Evolutionary conservation across 2,329 filamentous ascomycete species (phyloP).

Genomic region (Xylariaceae sp.): DNA sequence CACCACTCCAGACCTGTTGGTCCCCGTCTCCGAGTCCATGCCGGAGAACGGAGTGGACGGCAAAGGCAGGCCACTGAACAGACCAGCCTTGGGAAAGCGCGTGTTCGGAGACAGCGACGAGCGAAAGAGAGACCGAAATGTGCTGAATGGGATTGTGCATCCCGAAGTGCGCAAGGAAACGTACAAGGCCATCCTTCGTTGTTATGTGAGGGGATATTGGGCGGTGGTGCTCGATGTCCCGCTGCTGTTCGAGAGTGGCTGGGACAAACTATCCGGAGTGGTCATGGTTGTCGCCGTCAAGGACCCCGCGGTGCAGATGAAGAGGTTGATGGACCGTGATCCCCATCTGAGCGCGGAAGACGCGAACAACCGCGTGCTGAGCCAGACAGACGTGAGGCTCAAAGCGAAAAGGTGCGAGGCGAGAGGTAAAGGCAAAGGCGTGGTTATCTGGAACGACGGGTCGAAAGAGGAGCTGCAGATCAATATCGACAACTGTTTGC

Average conservation of each 20-base stretch:
- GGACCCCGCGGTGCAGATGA: slow-evolving; percentile 78
- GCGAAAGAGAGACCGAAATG: slow-evolving; percentile 62
- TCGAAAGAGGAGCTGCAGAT: slow-evolving; percentile 62
- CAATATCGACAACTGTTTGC: slow-evolving; percentile 63
- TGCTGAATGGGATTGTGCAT: slow-evolving; percentile 87
- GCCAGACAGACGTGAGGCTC: slow-evolving; percentile 78
- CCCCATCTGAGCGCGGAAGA: slow-evolving; percentile 75
- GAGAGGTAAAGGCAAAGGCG: slow-evolving; percentile 58
- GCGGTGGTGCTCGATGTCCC: slow-evolving; percentile 91
- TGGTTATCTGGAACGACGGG: slow-evolving; percentile 89
- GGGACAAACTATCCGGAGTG: slow-evolving; percentile 79
- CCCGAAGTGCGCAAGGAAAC: slow-evolving; percentile 82
- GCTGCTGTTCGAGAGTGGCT: slow-evolving; percentile 79
- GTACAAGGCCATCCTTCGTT: slow-evolving; percentile 65
- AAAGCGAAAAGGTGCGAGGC: slow-evolving; percentile 74
- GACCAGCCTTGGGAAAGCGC: slow-evolving; percentile 74
- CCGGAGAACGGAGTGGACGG: slow-evolving; percentile 51
- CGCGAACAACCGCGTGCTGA: slow-evolving; percentile 76
- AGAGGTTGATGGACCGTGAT: slow-evolving; percentile 69
- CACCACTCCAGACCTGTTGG: slow-evolving; percentile 78
- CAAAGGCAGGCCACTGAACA: slow-evolving; percentile 71
- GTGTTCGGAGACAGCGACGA: slow-evolving; percentile 80
- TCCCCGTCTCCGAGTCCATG: slow-evolving; percentile 50
- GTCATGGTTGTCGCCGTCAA: slow-evolving; percentile 82
- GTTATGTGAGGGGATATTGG: slow-evolving; percentile 73